phyloP scores from a whole-genome alignment of 495 filamentous ascomycete species.

The Penicillium fimorum region DNA sequence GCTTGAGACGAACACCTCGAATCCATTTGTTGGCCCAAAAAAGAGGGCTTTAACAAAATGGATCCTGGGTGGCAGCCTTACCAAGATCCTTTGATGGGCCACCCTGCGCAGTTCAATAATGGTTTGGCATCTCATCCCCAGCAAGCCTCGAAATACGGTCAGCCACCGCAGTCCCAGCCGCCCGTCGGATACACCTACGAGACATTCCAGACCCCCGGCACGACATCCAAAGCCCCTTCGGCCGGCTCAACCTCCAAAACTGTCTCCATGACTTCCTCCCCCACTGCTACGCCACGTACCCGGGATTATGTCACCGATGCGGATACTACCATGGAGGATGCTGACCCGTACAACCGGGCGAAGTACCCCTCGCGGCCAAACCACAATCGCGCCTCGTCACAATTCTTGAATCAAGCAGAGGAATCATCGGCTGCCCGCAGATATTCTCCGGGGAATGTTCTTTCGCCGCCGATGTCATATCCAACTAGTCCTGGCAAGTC shows the following conservation, averaged over 20 bases:
- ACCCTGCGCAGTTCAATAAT: constrained; percentile 43
- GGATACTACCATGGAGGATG: constrained; percentile 91
- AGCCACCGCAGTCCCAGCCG: constrained; percentile 55
- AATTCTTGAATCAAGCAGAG: constrained; percentile 63
- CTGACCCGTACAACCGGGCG: constrained; percentile 75
- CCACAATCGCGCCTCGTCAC: constrained; percentile 59
- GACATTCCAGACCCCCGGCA: constrained; percentile 57
- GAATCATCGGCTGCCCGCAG: constrained; percentile 81
- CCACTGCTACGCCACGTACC: constrained; percentile 61
- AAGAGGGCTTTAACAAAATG: constrained; percentile 30
- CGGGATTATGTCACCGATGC: constrained; percentile 68
- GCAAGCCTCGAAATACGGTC: constrained; percentile 46
- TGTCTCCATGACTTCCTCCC: constrained; percentile 60
- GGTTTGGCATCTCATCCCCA: constrained; percentile 41
- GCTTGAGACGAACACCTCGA: constrained; percentile 27
- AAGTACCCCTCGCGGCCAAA: constrained; percentile 74
- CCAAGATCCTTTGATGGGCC: constrained; percentile 46
- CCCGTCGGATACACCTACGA: constrained; percentile 73
- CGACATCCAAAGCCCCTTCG: constrained; percentile 44
- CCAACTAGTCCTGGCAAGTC: constrained; percentile 57
- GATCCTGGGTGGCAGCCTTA: constrained; percentile 55
- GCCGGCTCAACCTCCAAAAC: constrained; percentile 54
- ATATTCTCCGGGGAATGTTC: constrained; percentile 91
- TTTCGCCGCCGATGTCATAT: constrained; percentile 62
- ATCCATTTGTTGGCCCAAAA: constrained; percentile 2